Percentiles rank a stretch among this genome's conserved stretches.
Evolutionary conservation across 1,284 basidiomycete species (phyloP).

Genomic region (Cryptococcus amylolentus): DNA sequence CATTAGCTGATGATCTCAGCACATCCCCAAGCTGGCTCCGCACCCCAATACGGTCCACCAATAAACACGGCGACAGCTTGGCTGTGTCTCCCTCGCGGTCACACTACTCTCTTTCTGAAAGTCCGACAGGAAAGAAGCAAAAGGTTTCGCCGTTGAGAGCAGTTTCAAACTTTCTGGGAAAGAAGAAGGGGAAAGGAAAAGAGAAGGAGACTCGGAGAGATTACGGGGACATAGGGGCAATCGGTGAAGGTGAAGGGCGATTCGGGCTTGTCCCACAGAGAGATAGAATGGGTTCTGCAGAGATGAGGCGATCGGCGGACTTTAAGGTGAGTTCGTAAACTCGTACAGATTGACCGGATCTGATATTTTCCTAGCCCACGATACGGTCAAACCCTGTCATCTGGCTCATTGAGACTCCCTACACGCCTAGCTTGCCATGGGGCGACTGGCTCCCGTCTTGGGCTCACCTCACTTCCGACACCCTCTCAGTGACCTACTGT

Average conservation of each 20-base stretch:
- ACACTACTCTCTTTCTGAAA: slow-evolving; percentile 27
- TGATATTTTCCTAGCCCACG: slow-evolving; percentile 12
- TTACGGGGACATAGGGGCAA: slow-evolving; percentile 21
- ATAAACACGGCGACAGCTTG: slow-evolving; percentile 18
- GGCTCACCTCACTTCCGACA: slow-evolving; percentile 24
- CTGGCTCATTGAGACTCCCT: slow-evolving; percentile 36
- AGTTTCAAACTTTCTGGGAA: slow-evolving; percentile 36
- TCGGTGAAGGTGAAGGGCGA: slow-evolving; percentile 24
- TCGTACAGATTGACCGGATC: background rate
- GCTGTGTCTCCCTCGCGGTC: slow-evolving; percentile 27
- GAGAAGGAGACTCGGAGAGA: slow-evolving; percentile 24
- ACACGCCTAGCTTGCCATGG: slow-evolving; percentile 32
- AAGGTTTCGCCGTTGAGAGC: slow-evolving; percentile 40
- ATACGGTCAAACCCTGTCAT: slow-evolving; percentile 32
- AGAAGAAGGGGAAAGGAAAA: slow-evolving; percentile 34
- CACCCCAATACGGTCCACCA: slow-evolving; percentile 17
- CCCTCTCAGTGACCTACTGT: slow-evolving; percentile 33
- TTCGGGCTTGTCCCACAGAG: slow-evolving; percentile 31
- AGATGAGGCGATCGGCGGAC: slow-evolving; percentile 27
- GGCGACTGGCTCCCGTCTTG: slow-evolving; percentile 43
- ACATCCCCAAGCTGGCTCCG: slow-evolving; percentile 9
- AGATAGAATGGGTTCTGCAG: slow-evolving; percentile 43
- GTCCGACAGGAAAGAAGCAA: slow-evolving; percentile 23
- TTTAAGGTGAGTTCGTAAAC: slow-evolving; percentile 20
- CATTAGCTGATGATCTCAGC: too few relatives aligned